Percentiles rank a stretch among this genome's conserved stretches.
Conservation (phyloP, 108 stramenopile species). For the Discostella stelligeroides region DNA sequence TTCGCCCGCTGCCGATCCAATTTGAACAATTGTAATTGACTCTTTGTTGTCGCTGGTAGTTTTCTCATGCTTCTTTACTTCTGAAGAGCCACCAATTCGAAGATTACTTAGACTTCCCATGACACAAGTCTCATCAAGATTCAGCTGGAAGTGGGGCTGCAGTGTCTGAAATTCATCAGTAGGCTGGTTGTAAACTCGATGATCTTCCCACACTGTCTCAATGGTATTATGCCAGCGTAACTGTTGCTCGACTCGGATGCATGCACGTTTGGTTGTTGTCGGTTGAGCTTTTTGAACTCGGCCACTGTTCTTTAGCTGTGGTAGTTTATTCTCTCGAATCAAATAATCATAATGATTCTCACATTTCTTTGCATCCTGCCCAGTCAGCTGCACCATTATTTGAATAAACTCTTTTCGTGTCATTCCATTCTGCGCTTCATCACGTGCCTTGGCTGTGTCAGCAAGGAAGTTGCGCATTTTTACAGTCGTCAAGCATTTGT, state of each 20-base stretch:
- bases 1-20: background rate
- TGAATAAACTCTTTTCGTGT: conserved; percentile 8
- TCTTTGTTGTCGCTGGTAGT: background rate
- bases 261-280: conserved; percentile 5
- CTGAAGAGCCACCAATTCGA: background rate
- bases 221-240: background rate
- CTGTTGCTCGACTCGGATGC: background rate
- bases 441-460: background rate
- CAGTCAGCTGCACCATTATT: background rate
- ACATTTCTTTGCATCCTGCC: background rate
- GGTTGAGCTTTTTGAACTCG: conserved; percentile 6
- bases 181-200: background rate
- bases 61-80: conserved; percentile 9
- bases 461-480: background rate
- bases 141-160: conserved; percentile 3
- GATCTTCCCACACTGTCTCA: background rate
- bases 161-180: background rate
- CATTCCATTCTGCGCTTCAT: conserved; percentile 15
- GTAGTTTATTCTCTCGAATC: background rate
- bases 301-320: conserved; percentile 3
- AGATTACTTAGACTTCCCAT: background rate
- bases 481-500: background rate
- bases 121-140: conserved; percentile 8
- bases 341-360: conserved; percentile 12
- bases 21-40: background rate